Conservation (phyloP, 169 alveolate species). For the Plasmodium knowlesi region DNA sequence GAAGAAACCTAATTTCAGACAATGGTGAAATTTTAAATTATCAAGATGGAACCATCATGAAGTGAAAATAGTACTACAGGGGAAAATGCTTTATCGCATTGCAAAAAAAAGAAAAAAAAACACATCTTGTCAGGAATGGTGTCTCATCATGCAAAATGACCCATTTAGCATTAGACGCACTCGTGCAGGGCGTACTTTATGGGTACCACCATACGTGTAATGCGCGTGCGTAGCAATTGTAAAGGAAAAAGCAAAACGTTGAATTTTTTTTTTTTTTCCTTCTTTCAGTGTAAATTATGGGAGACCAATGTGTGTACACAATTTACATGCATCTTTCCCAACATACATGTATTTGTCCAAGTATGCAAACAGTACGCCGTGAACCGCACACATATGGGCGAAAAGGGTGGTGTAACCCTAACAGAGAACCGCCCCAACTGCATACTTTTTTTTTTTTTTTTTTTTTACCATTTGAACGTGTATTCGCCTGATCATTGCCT, state of each 20-base stretch:
- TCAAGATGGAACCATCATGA: constrained; percentile 64
- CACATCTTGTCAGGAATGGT: background rate
- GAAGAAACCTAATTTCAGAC: constrained; percentile 3
- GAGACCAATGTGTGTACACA: background rate
- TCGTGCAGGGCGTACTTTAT: background rate
- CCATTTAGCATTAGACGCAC: background rate
- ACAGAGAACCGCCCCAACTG: background rate
- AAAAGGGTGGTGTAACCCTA: background rate
- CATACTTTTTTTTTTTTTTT: constrained; percentile 7
- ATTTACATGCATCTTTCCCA: background rate
- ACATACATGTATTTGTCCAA: background rate
- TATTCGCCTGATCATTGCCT: background rate
- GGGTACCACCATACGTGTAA: background rate
- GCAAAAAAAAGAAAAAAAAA: background rate
- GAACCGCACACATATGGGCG: background rate
- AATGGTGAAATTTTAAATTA: constrained; percentile 13
- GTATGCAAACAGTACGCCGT: background rate
- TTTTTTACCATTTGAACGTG: background rate
- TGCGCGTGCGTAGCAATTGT: background rate
- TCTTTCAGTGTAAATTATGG: background rate
- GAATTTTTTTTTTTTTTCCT: background rate
- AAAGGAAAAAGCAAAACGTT: background rate
- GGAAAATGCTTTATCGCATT: background rate
- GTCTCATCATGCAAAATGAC: background rate
- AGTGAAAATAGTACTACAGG: background rate